These are phyloP conservation scores for Thraustochytrium sp. DNA, from an alignment of 352 stramenopile species.

Conservation along the genomic window DNA sequence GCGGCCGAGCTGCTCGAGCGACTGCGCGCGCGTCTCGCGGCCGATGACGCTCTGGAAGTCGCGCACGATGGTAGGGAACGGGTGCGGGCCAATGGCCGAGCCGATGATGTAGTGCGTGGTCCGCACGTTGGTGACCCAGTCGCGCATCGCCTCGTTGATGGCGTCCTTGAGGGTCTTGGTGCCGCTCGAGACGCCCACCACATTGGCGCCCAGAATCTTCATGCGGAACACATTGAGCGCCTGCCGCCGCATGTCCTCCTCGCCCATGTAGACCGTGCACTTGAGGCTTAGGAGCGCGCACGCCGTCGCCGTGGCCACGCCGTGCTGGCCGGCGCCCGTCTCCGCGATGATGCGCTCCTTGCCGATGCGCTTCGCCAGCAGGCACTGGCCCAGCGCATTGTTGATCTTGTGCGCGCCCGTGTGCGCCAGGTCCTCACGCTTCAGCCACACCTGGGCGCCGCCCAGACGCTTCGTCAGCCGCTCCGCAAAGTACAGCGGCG, in stretches of 20 bases:
- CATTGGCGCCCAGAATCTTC: constrained; percentile 97
- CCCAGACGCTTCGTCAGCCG: constrained; percentile 85
- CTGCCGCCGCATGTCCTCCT: constrained; percentile 93
- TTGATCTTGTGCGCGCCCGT: constrained; percentile 99
- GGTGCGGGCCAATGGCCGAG: constrained; percentile 92
- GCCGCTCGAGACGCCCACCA: constrained; percentile 91
- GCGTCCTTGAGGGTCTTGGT: constrained; percentile 95
- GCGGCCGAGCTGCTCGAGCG: constrained; percentile 85
- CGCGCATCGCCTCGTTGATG: constrained; percentile 95
- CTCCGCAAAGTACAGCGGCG: constrained; percentile 91
- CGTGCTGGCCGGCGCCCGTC: constrained; percentile 94
- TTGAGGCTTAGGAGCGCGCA: constrained; percentile 90
- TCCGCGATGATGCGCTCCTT: constrained; percentile 97
- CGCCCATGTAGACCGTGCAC: constrained; percentile 98
- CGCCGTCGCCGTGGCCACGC: constrained; percentile 92
- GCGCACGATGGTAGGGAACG: constrained; percentile 95
- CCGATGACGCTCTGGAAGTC: constrained; percentile 95
- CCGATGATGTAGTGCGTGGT: constrained; percentile 98
- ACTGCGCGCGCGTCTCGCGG: constrained; percentile 82
- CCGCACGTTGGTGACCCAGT: constrained; percentile 97
- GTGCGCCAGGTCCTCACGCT: constrained; percentile 94
- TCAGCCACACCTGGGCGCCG: constrained; percentile 92
- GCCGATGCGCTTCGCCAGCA: constrained; percentile 88
- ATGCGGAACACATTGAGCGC: constrained; percentile 97
- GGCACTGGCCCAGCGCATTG: constrained; percentile 91